These are phyloP conservation scores for Scedosporium apiospermum DNA, from an alignment of 2,329 filamentous ascomycete genomes.

Conservation along the genomic window DNA sequence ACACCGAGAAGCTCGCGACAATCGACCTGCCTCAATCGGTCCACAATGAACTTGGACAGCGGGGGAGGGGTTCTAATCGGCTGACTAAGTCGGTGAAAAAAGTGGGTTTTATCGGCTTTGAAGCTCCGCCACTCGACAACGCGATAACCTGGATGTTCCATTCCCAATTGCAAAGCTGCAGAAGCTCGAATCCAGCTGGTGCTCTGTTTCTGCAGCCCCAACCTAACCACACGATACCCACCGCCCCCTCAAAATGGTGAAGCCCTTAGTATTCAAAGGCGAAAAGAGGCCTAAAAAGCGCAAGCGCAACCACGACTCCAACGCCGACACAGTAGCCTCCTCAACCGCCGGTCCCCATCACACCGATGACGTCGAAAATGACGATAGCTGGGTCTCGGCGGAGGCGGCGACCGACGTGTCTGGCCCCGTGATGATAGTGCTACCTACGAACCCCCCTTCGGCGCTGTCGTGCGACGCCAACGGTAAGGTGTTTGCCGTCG, in stretches of 20 bases:
- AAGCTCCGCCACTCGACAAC: too few relatives aligned
- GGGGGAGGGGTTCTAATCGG: too few relatives aligned
- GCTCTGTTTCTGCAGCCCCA: not conserved
- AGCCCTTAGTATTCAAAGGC: slow-evolving; percentile 89
- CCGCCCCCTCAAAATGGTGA: slow-evolving; percentile 54
- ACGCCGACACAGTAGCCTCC: slow-evolving; percentile 23
- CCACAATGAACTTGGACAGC: too few relatives aligned
- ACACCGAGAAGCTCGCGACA: too few relatives aligned
- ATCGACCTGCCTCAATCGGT: too few relatives aligned
- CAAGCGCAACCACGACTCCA: slow-evolving; percentile 56
- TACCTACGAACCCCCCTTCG: slow-evolving; percentile 63
- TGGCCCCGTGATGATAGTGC: slow-evolving; percentile 73
- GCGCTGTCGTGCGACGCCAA: slow-evolving; percentile 78
- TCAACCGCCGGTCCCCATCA: slow-evolving; percentile 9
- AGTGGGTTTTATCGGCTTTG: too few relatives aligned
- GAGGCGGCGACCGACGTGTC: slow-evolving; percentile 64
- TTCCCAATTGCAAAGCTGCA: too few relatives aligned
- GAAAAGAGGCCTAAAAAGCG: slow-evolving; percentile 93
- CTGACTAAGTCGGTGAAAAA: too few relatives aligned
- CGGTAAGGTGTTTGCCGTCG: slow-evolving; percentile 75
- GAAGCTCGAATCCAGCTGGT: not conserved
- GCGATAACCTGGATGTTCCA: too few relatives aligned
- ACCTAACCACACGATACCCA: not conserved
- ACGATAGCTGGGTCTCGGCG: slow-evolving; percentile 88
- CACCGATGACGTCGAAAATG: slow-evolving; percentile 39